A percentile compares a stretch with the other conserved stretches of the same genome.
phyloP scores from a whole-genome alignment of 495 filamentous ascomycete genomes.

The Diplogelasinospora grovesii region DNA sequence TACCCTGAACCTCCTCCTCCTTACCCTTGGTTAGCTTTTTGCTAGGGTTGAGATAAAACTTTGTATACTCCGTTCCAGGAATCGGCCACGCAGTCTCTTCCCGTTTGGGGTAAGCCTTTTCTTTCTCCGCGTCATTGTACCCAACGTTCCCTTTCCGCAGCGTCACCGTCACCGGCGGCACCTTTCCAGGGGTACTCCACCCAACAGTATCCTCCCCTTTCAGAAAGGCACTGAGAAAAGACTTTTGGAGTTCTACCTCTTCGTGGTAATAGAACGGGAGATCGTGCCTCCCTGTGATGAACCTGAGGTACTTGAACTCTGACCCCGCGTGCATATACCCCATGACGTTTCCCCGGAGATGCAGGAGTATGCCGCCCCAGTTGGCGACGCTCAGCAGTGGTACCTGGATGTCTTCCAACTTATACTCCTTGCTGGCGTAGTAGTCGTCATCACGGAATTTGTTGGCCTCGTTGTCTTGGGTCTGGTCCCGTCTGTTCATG shows the following conservation, averaged over 20 bases:
- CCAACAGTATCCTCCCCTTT: slow-evolving; percentile 54
- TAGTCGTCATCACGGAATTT: slow-evolving; percentile 53
- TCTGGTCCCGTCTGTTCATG: slow-evolving; percentile 52
- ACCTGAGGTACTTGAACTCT: slow-evolving; percentile 56
- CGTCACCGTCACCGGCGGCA: slow-evolving; percentile 49
- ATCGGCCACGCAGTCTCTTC: slow-evolving; percentile 59
- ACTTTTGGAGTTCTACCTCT: slow-evolving; percentile 56
- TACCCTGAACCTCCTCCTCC: slow-evolving; percentile 3
- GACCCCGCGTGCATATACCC: slow-evolving; percentile 55
- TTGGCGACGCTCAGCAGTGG: slow-evolving; percentile 58
- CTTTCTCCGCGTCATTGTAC: slow-evolving; percentile 52
- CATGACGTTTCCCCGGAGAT: slow-evolving; percentile 59
- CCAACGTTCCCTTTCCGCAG: slow-evolving; percentile 58
- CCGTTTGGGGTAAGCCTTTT: slow-evolving; percentile 45
- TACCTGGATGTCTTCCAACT: slow-evolving; percentile 54
- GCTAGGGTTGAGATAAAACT: slow-evolving; percentile 44
- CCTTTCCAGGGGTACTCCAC: slow-evolving; percentile 48
- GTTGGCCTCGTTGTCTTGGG: slow-evolving; percentile 47
- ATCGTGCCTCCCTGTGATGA: slow-evolving; percentile 64
- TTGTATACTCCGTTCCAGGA: slow-evolving; percentile 51
- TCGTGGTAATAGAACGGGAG: slow-evolving; percentile 64
- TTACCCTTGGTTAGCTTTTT: slow-evolving; percentile 24
- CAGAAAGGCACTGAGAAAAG: slow-evolving; percentile 62
- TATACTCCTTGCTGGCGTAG: slow-evolving; percentile 55
- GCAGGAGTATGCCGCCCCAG: slow-evolving; percentile 58